Percentiles rank a stretch among this genome's conserved stretches.
phyloP scores from a whole-genome alignment of 1,284 basidiomycete genomes.

The Dichomitus squalens region DNA sequence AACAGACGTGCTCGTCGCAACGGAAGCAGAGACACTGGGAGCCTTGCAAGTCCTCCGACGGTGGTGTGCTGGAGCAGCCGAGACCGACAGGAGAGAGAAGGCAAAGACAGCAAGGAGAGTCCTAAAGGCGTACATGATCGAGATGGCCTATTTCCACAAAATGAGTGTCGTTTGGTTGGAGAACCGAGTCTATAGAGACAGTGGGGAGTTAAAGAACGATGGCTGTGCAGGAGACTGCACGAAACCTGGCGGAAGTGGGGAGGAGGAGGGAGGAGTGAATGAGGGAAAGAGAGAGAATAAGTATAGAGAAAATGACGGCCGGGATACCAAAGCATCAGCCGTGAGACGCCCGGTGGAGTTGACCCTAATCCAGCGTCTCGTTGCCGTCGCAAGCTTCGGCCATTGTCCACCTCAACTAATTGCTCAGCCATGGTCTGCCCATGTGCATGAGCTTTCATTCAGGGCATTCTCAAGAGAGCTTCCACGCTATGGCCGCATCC shows the following conservation, averaged over 20 bases:
- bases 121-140: conserved; percentile 28
- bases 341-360: conserved; percentile 5
- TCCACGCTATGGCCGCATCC: too few relatives aligned
- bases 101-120: conserved; percentile 28
- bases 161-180: conserved; percentile 10
- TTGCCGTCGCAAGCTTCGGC: too few relatives aligned
- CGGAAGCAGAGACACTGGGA: neutral
- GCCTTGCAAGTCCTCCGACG: conserved; percentile 17
- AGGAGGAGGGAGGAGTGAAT: conserved; percentile 4
- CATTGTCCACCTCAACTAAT: too few relatives aligned
- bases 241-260: conserved; percentile 6
- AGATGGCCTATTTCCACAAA: neutral
- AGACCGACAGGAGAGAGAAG: conserved; percentile 21
- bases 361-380: too few relatives aligned
- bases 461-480: too few relatives aligned
- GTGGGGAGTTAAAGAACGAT: conserved; percentile 18
- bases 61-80: conserved; percentile 19
- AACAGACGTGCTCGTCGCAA: conserved; percentile 1
- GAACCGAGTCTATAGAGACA: conserved; percentile 18
- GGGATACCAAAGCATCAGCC: neutral
- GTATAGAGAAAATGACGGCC: neutral
- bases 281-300: neutral
- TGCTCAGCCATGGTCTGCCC: too few relatives aligned
- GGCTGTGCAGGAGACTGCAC: conserved; percentile 19
- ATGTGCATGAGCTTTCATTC: too few relatives aligned